Base-by-base conservation (phyloP, 2,329 filamentous ascomycete genomes). In the Penicillium sp. region DNA sequence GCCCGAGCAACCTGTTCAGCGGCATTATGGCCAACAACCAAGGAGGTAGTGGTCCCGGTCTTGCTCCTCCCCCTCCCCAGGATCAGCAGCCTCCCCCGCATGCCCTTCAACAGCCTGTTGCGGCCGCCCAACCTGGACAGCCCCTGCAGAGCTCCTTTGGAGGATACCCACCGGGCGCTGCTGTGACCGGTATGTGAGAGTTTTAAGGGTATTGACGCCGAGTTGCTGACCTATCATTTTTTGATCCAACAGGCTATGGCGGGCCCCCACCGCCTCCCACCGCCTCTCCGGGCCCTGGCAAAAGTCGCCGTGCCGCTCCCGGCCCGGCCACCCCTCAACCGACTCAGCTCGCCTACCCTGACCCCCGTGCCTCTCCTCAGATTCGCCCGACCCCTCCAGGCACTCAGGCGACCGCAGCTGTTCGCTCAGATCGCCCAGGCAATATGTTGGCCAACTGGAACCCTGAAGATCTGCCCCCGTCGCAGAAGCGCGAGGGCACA, bases 281-380 rank as follows among this genome's bases (percentile, higher is more conserved):
- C 31, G 89, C 90, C 48, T 96, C 92, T 56, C 93, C 93, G 23
- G 93, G 92, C 5, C 89, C 90, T 18, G 87, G 86, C 60, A 90
- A 91, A 75, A 84, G 88, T 67, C 83, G 87, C 23, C 84, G 89
- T 53, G 81, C 81, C 53, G 81, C 80, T 52, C 81, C 81, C 27
- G 84, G 76, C 44, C 91, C 92, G 57, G 89, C 92, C 26, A 97
- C 94, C 59, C 92, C 93, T 58, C 92, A 97, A 77, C 91, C 96
- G 75, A 92, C 90, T 75, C 91, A 89, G 55, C 88, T 92, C 55
- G 89, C 92, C 25, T 96, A 96, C 71, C 88, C 90, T 35, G 90
- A 92, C 60, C 87, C 88, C 45, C 84, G 87, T 58, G 87, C 89
- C 61, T 96, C 92, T 46, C 92, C 93, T 49, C 90, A 95, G 74